Evolutionary conservation across 2,329 filamentous ascomycete species (phyloP).

Genomic region (Harringtonia aguacate): DNA sequence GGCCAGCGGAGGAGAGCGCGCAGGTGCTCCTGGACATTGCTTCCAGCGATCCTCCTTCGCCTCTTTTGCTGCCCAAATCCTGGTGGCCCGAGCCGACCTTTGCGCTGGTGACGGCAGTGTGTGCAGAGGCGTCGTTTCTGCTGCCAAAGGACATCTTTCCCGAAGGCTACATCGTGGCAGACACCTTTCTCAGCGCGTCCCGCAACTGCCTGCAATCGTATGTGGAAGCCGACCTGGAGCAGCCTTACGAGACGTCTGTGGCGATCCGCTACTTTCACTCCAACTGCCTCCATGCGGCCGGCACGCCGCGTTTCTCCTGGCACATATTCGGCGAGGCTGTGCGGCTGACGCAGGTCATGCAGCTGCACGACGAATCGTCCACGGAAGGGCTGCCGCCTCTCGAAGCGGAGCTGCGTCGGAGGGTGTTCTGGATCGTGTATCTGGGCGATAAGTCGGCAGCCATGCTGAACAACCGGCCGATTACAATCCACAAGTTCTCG

Average conservation of each 20-base stretch:
- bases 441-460: constrained; percentile 29
- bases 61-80: too few species aligned
- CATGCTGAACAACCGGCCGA: constrained; percentile 28
- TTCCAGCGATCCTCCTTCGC: too few species aligned
- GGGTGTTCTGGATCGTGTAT: constrained; percentile 28
- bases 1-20: too few species aligned
- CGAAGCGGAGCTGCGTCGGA: constrained; percentile 22
- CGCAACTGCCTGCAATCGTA: background rate
- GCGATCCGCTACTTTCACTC: constrained; percentile 33
- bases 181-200: background rate
- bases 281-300: constrained; percentile 31
- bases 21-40: too few species aligned
- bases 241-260: constrained; percentile 29
- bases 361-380: constrained; percentile 22
- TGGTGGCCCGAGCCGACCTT: background rate
- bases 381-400: background rate
- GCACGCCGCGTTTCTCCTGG: constrained; percentile 31
- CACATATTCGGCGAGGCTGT: constrained; percentile 33
- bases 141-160: background rate
- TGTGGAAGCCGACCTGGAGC: constrained; percentile 24
- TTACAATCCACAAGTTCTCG: constrained; percentile 31
- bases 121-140: background rate
- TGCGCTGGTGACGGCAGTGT: background rate
- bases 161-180: background rate
- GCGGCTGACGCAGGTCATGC: constrained; percentile 30